These are phyloP conservation scores for Torulaspora franciscae DNA, from an alignment of 805 yeast genomes.

Conservation along the genomic window DNA sequence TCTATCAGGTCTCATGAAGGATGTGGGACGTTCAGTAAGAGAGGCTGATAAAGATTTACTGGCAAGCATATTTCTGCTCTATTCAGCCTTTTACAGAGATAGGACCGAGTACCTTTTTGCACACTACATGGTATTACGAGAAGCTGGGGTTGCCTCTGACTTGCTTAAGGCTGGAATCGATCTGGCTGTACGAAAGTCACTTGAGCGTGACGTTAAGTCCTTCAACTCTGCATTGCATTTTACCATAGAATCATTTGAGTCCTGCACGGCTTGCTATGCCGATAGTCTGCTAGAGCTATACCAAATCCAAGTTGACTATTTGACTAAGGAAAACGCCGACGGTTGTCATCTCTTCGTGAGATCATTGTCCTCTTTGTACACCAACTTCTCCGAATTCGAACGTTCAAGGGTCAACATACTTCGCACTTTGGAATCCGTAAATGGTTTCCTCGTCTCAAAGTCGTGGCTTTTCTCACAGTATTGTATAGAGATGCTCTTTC, in stretches of 20 bases:
- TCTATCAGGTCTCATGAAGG: slow-evolving; percentile 6
- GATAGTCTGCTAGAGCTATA: slow-evolving; percentile 23
- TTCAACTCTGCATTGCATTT: slow-evolving; percentile 22
- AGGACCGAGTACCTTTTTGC: slow-evolving; percentile 32
- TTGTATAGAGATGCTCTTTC: slow-evolving; percentile 51
- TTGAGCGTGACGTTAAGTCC: slow-evolving; percentile 4
- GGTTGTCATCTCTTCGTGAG: slow-evolving; percentile 29
- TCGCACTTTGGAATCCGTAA: slow-evolving; percentile 35
- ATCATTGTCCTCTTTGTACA: slow-evolving; percentile 33
- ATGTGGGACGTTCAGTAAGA: not conserved
- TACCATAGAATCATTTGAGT: slow-evolving; percentile 14
- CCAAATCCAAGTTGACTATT: slow-evolving; percentile 13
- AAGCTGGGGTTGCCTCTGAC: slow-evolving; percentile 15
- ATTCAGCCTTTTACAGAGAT: slow-evolving; percentile 15
- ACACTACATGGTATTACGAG: slow-evolving; percentile 36
- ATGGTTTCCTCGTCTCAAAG: slow-evolving; percentile 43
- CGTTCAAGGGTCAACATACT: slow-evolving; percentile 7
- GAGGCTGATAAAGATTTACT: slow-evolving; percentile 16
- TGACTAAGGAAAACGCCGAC: slow-evolving; percentile 23
- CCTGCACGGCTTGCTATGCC: slow-evolving; percentile 2
- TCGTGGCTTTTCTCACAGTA: slow-evolving; percentile 63
- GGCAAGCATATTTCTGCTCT: slow-evolving; percentile 31
- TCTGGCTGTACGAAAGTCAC: slow-evolving; percentile 9
- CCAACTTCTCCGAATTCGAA: slow-evolving; percentile 16
- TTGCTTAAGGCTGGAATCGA: slow-evolving; percentile 24